Percentiles rank a stretch among this genome's conserved stretches.
phyloP scores from a whole-genome alignment of 1,139 yeast genomes.

The Hansenula sp. region DNA sequence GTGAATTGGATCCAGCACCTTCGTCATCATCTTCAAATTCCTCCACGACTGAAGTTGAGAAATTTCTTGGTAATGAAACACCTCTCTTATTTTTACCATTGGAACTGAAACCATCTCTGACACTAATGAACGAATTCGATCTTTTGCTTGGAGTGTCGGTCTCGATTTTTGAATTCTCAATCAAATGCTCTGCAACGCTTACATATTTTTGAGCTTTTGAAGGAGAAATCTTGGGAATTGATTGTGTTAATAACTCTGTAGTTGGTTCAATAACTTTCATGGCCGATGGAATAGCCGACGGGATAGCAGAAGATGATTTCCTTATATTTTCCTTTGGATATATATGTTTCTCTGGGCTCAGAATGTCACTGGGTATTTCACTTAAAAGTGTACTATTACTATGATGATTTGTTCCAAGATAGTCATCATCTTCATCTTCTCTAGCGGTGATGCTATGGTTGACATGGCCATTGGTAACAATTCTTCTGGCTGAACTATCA shows the following conservation, averaged over 20 bases:
- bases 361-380: constrained; percentile 19
- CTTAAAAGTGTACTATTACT: constrained; percentile 16
- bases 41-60: not conserved
- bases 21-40: not conserved
- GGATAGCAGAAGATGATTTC: constrained; percentile 1
- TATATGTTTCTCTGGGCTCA: constrained; percentile 23
- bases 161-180: not conserved
- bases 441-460: not conserved
- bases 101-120: not conserved
- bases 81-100: not conserved
- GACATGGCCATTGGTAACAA: not conserved
- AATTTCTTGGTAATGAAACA: not conserved
- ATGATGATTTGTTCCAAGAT: not conserved
- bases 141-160: not conserved
- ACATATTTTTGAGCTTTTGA: not conserved
- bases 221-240: constrained; percentile 1
- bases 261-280: not conserved
- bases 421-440: constrained; percentile 4
- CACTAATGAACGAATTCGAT: not conserved
- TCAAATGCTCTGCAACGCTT: no score
- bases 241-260: not conserved
- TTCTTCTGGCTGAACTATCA: constrained; percentile 2
- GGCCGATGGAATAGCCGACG: not conserved
- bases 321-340: constrained; percentile 15
- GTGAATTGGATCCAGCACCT: not conserved